A percentile compares a stretch with the other conserved stretches of the same genome.
phyloP scores from a whole-genome alignment of 1,284 basidiomycete species.

The Ustilago lituana region DNA sequence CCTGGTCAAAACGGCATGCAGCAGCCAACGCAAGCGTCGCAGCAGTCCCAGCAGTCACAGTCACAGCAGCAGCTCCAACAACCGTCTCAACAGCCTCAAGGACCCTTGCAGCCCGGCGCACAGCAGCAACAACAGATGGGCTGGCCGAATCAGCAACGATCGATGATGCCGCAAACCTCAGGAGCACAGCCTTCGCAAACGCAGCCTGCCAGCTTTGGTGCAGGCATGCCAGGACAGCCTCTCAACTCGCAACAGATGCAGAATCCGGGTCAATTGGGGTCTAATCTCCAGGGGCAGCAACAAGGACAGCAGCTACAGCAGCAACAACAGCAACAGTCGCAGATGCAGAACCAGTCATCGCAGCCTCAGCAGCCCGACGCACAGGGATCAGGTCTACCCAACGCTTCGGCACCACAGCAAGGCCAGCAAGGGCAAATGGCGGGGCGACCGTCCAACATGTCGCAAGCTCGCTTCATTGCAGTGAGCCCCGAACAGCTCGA shows the following conservation, averaged over 20 bases:
- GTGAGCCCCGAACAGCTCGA: conserved; percentile 58
- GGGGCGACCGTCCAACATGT: conserved; percentile 36
- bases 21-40: conserved; percentile 26
- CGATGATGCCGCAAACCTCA: conserved; percentile 28
- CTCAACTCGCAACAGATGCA: conserved; percentile 26
- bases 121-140: conserved; percentile 18
- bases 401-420: conserved; percentile 14
- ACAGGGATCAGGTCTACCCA: conserved; percentile 2
- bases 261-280: conserved; percentile 7
- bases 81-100: conserved; percentile 4
- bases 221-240: conserved; percentile 11
- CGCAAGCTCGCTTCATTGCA: conserved; percentile 47
- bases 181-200: conserved; percentile 25
- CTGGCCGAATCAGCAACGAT: conserved; percentile 36
- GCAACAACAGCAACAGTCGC: conserved; percentile 25
- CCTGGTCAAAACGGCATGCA: conserved; percentile 28
- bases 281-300: conserved; percentile 18
- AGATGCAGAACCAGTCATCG: conserved; percentile 27
- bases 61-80: conserved; percentile 7
- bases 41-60: conserved; percentile 11
- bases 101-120: conserved; percentile 6
- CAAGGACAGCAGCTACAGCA: conserved; percentile 25
- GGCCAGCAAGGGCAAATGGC: conserved; percentile 38
- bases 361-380: conserved; percentile 23
- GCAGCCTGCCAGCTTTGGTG: conserved; percentile 26